These are phyloP conservation scores for Arthrobotrys iridis DNA, from an alignment of 2,329 filamentous ascomycete genomes.

Conservation along the genomic window DNA sequence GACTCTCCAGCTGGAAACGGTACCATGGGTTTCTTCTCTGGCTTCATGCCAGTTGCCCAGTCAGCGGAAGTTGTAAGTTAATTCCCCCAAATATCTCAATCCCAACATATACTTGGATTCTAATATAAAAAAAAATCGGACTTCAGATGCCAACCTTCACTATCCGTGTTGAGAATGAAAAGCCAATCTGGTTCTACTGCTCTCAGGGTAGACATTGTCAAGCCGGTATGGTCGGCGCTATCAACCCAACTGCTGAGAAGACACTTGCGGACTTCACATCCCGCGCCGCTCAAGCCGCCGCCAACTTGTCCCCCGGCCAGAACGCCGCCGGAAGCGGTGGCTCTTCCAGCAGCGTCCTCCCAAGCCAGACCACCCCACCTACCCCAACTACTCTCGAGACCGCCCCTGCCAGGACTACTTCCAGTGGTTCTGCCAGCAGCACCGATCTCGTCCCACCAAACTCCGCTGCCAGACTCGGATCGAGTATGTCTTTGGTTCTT, in stretches of 20 bases:
- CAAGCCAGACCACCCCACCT: slow-evolving; percentile 28
- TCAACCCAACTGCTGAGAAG: slow-evolving; percentile 68
- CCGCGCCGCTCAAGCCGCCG: slow-evolving; percentile 61
- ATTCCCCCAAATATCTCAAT: slow-evolving; percentile 60
- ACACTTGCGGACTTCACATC: slow-evolving; percentile 57
- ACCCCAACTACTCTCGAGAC: slow-evolving; percentile 33
- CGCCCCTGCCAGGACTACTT: not conserved
- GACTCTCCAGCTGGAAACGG: slow-evolving; percentile 46
- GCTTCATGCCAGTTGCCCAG: slow-evolving; percentile 73
- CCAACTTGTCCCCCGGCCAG: slow-evolving; percentile 63
- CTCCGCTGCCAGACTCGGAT: slow-evolving; percentile 33
- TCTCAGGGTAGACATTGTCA: slow-evolving; percentile 79
- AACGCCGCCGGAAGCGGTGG: slow-evolving; percentile 29
- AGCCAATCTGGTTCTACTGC: slow-evolving; percentile 82
- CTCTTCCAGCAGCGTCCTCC: slow-evolving; percentile 23
- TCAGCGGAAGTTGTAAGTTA: slow-evolving; percentile 65
- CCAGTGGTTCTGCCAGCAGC: not conserved
- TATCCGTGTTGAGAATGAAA: slow-evolving; percentile 73
- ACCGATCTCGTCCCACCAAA: slow-evolving; percentile 32
- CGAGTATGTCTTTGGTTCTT: slow-evolving; percentile 44
- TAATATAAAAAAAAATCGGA: too few relatives aligned
- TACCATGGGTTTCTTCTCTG: slow-evolving; percentile 71
- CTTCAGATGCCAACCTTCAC: slow-evolving; percentile 69
- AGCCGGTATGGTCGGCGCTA: slow-evolving; percentile 77
- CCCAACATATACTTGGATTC: too few relatives aligned